phyloP scores from a whole-genome alignment of 2,329 filamentous ascomycete genomes.

The Teratosphaeria nubilosa region DNA sequence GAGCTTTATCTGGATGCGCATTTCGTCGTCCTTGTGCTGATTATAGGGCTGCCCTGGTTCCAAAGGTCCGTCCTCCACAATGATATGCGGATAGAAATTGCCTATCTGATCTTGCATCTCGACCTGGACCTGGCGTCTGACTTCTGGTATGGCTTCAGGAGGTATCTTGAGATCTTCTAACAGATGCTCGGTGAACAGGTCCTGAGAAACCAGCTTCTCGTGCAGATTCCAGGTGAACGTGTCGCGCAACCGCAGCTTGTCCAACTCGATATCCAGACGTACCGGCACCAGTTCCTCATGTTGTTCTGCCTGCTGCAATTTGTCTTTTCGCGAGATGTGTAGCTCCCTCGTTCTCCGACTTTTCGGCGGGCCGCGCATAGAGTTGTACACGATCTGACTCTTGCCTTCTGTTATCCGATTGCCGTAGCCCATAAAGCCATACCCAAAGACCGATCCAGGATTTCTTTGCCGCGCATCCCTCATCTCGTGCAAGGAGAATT shows the following conservation, averaged over 20 bases:
- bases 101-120: constrained; percentile 82
- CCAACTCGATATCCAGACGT: constrained; percentile 85
- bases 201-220: constrained; percentile 69
- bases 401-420: constrained; percentile 72
- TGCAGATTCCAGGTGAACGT: constrained; percentile 98
- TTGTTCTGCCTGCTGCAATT: constrained; percentile 77
- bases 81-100: constrained; percentile 89
- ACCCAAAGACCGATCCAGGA: constrained; percentile 51
- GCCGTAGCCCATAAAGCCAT: constrained; percentile 68
- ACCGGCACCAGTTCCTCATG: constrained; percentile 86
- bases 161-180: constrained; percentile 79
- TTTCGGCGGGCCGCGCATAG: constrained; percentile 64
- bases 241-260: constrained; percentile 89
- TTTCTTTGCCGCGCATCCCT: constrained; percentile 49
- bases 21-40: constrained; percentile 97
- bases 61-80: constrained; percentile 77
- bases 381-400: constrained; percentile 67
- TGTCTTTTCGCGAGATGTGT: constrained; percentile 67
- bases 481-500: constrained; percentile 57
- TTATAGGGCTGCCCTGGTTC: constrained; percentile 84
- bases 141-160: constrained; percentile 47
- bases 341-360: constrained; percentile 64
- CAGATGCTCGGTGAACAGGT: constrained; percentile 78
- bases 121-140: constrained; percentile 52
- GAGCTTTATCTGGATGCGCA: constrained; percentile 89